Evolutionary conservation across 2,329 filamentous ascomycete genomes (phyloP).

Genomic region (Nemania diffusa): DNA sequence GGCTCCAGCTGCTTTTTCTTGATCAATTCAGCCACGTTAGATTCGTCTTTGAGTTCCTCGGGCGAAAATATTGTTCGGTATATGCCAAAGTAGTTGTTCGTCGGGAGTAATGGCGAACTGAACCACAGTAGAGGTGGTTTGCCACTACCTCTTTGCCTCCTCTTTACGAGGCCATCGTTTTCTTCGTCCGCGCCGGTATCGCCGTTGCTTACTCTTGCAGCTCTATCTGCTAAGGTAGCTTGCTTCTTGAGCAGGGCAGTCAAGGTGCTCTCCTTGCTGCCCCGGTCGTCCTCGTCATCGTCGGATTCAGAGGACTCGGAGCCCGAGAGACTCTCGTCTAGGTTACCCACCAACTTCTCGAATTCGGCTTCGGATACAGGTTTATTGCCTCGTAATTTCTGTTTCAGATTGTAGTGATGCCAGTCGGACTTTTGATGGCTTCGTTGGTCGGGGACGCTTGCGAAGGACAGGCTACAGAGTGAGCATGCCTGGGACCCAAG

Average conservation of each 20-base stretch:
- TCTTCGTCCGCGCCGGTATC: conserved; percentile 65
- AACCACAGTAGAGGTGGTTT: conserved; percentile 89
- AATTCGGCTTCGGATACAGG: conserved; percentile 85
- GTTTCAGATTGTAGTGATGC: conserved; percentile 94
- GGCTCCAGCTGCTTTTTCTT: conserved; percentile 81
- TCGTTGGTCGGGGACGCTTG: conserved; percentile 81
- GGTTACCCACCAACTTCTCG: conserved; percentile 81
- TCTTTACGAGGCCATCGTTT: conserved; percentile 59
- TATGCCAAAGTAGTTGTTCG: conserved; percentile 83
- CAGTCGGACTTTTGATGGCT: conserved; percentile 89
- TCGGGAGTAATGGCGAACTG: conserved; percentile 76
- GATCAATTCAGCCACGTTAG: conserved; percentile 73
- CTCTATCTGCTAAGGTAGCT: conserved; percentile 72
- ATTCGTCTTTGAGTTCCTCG: conserved; percentile 73
- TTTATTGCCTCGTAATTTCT: conserved; percentile 79
- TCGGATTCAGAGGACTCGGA: conserved; percentile 79
- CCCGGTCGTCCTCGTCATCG: conserved; percentile 59
- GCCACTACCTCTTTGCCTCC: conserved; percentile 65
- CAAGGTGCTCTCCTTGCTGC: conserved; percentile 74
- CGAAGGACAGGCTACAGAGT: conserved; percentile 79
- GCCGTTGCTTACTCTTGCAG: conserved; percentile 38
- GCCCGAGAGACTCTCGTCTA: conserved; percentile 93
- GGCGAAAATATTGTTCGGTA: conserved; percentile 84
- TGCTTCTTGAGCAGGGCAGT: conserved; percentile 84
- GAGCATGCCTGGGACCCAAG: conserved; percentile 80